Evolutionary conservation across 2,329 filamentous ascomycete species (phyloP), one percentile per base, ranked within the genome.

Genomic region (Calonectria pteridis): DNA sequence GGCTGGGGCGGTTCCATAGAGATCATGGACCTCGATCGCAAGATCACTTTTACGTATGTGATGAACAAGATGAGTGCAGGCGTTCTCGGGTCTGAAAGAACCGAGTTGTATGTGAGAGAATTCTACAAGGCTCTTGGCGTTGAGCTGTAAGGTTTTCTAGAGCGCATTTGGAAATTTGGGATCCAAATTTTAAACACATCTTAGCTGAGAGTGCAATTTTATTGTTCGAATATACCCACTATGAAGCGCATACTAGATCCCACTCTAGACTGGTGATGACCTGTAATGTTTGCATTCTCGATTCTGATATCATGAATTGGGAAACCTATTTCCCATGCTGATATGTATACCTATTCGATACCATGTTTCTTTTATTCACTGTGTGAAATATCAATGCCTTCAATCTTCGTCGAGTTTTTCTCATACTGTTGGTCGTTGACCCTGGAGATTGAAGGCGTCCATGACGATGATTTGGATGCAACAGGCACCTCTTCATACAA

Each of bases 1-100:
- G 87, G 87, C 0, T 88, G 84, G 83, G 87, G 87, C 14, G 87
- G 87, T 0, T 87, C 86, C 0, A 69, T 86, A 1, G 74, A 82
- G 4, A 72, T 88, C 33, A 86, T 88, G 82, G 87, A 89, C 75
- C 49, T 84, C 6, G 84, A 87, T 37, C 77, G 83, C 3, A 77
- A 81, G 20, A 77, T 88, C 72, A 88, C 87, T 0, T 83, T 88
- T 35, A 77, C 80, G 0, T 89, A 88, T 79, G 78, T 81, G 3
- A 88, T 88, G 86, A 88, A 88, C 72, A 85, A 83, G 68, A 87
- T 88, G 85, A 50, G 29, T 20, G 29, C 10, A 1, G 43, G 46
- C 4, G n/a, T 65, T 13, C n/a, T 50, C 40, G 43, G 55, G 0
- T 62, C 55, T 11, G 55, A 62, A 23, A 62, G 55, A 37, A 40